Evolutionary conservation across 2,329 filamentous ascomycete genomes (phyloP), one percentile per base, ranked within the genome.

Genomic region (Dactylonectria estremocensis): DNA sequence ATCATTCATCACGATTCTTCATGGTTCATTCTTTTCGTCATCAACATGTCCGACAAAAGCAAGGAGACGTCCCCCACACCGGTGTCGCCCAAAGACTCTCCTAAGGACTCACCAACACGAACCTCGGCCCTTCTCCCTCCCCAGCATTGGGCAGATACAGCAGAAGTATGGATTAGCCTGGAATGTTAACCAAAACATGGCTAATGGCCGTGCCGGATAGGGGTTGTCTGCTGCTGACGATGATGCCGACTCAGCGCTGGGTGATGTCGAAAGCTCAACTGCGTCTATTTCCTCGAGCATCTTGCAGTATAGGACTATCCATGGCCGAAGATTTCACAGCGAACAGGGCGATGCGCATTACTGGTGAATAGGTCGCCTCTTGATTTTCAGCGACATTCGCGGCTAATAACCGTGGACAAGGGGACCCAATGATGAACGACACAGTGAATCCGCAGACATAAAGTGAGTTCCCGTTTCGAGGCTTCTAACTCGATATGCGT

Each of bases 381-480:
- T 6, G 4, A 43, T 18, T n/a, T 16, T 14, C 3, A n/a, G 7
- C 6, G 16, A 1, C 8, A 43, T 24, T 37, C 5, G 14, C 14
- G 22, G 10, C 46, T 61, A 20, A n/a, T 52, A 28, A 8, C 48
- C 10, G n/a, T 31, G 8, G 28, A 22, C 0, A 5, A 72, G 70
- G 70, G 70, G 70, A 40, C 61, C 70, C 10, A 72, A 72, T 5
- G 70, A 72, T 10, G 70, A 66, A 5, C 55, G 61, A 9, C 70
- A 72, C 6, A 72, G 58, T 16, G 70, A 72, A 18, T 61, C 70
- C 1, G 69, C 71, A 49, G 70, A 72, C 28, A 71, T 72, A 18
- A 57, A 69, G 70, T 72, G n/a, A 13, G 48, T 16, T 22, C 5
- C 10, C 18, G 40, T 1, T 22, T 35, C 9, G 24, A 43, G 4